Conservation (phyloP, 1,284 basidiomycete genomes). For the Taiwanofungus camphoratus region DNA sequence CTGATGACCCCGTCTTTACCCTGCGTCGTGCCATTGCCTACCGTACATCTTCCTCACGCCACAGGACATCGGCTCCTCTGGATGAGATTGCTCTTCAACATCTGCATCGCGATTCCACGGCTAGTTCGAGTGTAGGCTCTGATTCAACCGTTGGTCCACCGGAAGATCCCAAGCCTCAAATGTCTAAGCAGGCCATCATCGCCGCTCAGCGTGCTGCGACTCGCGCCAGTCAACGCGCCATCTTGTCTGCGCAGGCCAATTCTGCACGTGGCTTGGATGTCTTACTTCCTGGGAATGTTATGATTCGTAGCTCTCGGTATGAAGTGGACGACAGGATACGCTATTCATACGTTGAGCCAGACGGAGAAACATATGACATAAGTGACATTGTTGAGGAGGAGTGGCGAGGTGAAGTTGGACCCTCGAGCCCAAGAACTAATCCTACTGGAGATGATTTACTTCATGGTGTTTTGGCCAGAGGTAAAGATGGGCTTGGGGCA, state of each 20-base stretch:
- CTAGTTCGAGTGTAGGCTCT: constrained; percentile 39
- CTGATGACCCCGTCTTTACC: constrained; percentile 86
- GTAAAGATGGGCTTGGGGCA: constrained; percentile 57
- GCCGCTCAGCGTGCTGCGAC: constrained; percentile 85
- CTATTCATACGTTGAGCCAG: constrained; percentile 87
- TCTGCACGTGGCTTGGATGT: constrained; percentile 84
- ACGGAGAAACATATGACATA: constrained; percentile 84
- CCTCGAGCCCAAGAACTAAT: constrained; percentile 23
- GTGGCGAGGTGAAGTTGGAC: constrained; percentile 45
- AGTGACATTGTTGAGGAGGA: constrained; percentile 90
- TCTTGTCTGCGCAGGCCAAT: constrained; percentile 81
- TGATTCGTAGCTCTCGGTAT: constrained; percentile 79
- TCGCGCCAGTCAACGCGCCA: constrained; percentile 80
- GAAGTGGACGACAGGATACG: constrained; percentile 69
- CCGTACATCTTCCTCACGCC: constrained; percentile 58
- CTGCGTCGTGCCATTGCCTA: constrained; percentile 75
- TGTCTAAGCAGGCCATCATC: constrained; percentile 83
- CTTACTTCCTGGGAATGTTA: constrained; percentile 74
- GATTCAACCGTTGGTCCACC: constrained; percentile 34
- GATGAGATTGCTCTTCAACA: constrained; percentile 73
- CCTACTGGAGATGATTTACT: constrained; percentile 53
- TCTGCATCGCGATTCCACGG: constrained; percentile 60
- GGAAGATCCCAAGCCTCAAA: constrained; percentile 35
- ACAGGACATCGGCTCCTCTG: constrained; percentile 62
- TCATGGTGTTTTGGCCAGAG: constrained; percentile 51